A percentile compares a stretch with the other conserved stretches of the same genome.
phyloP scores from a whole-genome alignment of 257 asterid genomes.

The Solanum appendiculatum region DNA sequence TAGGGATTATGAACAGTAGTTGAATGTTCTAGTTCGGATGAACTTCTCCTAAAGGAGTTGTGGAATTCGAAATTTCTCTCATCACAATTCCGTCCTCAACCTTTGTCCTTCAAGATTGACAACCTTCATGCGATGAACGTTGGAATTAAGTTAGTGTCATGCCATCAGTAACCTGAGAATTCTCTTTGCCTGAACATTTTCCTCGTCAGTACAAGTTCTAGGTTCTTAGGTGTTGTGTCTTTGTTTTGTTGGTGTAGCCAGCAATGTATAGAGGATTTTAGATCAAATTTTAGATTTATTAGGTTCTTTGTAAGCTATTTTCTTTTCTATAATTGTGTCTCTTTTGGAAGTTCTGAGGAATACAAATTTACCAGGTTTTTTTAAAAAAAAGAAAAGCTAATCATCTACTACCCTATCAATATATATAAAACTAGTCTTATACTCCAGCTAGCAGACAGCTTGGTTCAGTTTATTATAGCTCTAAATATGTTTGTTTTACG shows the following conservation, averaged over 20 bases:
- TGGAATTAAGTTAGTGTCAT: not conserved
- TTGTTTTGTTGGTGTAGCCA: not conserved
- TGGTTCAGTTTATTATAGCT: not conserved
- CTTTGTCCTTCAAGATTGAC: not conserved
- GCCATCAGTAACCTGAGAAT: not conserved
- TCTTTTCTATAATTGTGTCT: not conserved
- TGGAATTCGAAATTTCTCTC: not conserved
- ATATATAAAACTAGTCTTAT: not conserved
- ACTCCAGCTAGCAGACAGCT: not conserved
- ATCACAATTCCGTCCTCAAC: not conserved
- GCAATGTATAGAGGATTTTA: not conserved
- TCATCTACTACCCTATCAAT: not conserved
- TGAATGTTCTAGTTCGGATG: not conserved
- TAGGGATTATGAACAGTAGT: not conserved
- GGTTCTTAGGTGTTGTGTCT: not conserved
- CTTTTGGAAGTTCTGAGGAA: not conserved
- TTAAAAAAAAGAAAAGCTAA: not conserved
- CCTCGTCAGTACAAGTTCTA: not conserved
- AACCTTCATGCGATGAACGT: not conserved
- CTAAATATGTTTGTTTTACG: not conserved
- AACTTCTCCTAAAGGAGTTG: not conserved
- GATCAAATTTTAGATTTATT: not conserved
- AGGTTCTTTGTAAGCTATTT: not conserved
- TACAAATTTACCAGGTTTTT: not conserved
- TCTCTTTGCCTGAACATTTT: not conserved